Conservation (phyloP, 306 rosid species). For the Senna siamea region DNA sequence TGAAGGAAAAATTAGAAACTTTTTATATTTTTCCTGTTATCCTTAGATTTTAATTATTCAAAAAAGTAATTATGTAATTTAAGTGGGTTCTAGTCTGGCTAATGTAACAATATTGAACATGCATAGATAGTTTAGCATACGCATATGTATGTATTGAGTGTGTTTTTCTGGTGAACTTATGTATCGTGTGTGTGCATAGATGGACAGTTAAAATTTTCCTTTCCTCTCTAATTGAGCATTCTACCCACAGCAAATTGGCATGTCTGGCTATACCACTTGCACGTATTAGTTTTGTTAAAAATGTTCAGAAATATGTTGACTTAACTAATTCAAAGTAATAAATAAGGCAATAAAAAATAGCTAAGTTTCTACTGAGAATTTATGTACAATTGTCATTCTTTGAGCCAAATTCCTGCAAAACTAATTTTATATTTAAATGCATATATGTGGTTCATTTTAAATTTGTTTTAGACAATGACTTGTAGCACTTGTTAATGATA, state of each 20-base stretch:
- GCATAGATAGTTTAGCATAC: neutral
- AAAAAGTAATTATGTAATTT: neutral
- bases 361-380: neutral
- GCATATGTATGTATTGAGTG: neutral
- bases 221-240: neutral
- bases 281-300: neutral
- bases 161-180: too few species aligned
- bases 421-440: neutral
- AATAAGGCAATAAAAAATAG: neutral
- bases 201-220: neutral
- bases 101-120: neutral
- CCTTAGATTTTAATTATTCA: conserved; percentile 3
- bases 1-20: neutral
- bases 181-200: too few species aligned
- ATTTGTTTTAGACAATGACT: neutral
- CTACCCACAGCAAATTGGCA: neutral
- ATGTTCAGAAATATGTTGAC: neutral
- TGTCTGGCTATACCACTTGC: neutral
- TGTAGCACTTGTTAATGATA: neutral
- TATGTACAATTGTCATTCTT: neutral
- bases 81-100: neutral
- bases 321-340: neutral
- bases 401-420: neutral
- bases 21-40: neutral
- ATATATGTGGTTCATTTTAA: neutral